Evolutionary conservation across 2,329 filamentous ascomycete species (phyloP), one percentile per base, ranked within the genome.

Genomic region (Pseudogymnoascus destructans): DNA sequence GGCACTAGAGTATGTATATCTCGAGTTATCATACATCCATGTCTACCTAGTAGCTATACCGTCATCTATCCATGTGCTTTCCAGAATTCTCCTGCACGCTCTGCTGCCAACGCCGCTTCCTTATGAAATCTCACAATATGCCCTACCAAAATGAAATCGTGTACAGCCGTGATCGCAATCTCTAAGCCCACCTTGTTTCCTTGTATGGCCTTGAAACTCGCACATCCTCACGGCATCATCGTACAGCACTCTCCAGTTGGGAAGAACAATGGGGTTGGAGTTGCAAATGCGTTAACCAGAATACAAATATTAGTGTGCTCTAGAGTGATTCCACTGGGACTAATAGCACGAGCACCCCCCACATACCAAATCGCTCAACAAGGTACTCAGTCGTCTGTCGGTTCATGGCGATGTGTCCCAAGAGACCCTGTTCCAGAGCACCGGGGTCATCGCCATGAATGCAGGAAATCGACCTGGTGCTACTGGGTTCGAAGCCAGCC

Each of bases 61-160:
- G 15, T 7, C 13, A 35, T 35, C 33, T 15, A n/a, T 15, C 33
- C 3, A 35, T 35, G 13, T 35, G 33, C 13, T 35, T 35, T 35
- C 5, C 33, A 35, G 33, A 35, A 35, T 35, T 35, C 13, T 35
- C 5, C 33, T 35, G 33, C 33, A 15, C 13, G 33, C 13, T 35
- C 13, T 15, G 5, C 13, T 35, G 13, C 33, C 33, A 35, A 35
- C 5, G 33, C 33, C 21, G 67, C 71, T 63, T 72, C 70, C 46
- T 71, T 66, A 55, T 72, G 63, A 60, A 76, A 78, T 0, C 75
- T 76, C 2, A 75, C 17, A 1, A 70, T 13, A 15, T 68, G 59
- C 0, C 73, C 75, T 1, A 74, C 2, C 2, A 74, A 55, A 15
- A 77, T 59, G 6, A 77, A 72, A 65, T 79, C 77, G 63, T 79